Percentiles rank a stretch among this genome's conserved stretches.
These are phyloP conservation scores for Ascochyta lentis DNA, from an alignment of 2,329 filamentous ascomycete species.

Conservation along the genomic window DNA sequence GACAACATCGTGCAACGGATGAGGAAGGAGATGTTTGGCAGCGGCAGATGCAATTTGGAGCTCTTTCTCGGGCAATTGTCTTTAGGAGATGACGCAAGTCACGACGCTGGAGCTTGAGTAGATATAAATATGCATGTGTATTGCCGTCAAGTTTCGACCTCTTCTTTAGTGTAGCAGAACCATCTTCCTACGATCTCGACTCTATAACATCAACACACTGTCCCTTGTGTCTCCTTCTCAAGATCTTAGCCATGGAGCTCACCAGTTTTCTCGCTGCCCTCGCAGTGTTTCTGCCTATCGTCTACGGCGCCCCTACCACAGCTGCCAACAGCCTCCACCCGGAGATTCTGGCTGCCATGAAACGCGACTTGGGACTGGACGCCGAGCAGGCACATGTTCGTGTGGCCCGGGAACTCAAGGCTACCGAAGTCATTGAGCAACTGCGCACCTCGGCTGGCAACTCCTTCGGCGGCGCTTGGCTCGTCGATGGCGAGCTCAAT, in stretches of 20 bases:
- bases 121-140: conserved; percentile 29
- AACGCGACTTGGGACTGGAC: conserved; percentile 53
- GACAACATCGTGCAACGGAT: conserved; percentile 18
- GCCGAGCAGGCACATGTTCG: conserved; percentile 49
- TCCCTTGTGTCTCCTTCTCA: conserved; percentile 31
- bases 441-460: conserved; percentile 41
- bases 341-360: conserved; percentile 53
- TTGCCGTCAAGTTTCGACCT: conserved; percentile 4
- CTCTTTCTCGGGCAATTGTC: conserved; percentile 8
- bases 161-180: conserved; percentile 23
- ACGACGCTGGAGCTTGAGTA: conserved; percentile 4
- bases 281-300: conserved; percentile 50
- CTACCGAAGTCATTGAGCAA: conserved; percentile 49
- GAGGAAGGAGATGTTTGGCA: conserved; percentile 24
- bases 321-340: conserved; percentile 49
- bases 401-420: conserved; percentile 49
- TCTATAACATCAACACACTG: conserved; percentile 27
- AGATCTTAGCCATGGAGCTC: conserved; percentile 48
- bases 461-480: conserved; percentile 51
- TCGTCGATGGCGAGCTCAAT: conserved; percentile 48
- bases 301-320: conserved; percentile 50
- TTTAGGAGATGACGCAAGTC: conserved; percentile 11
- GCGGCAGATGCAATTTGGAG: conserved; percentile 11
- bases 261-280: conserved; percentile 49
- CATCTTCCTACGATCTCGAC: conserved; percentile 31